phyloP scores from a whole-genome alignment of 768 basidiomycete genomes.

The Leucosporidium yakuticum region DNA sequence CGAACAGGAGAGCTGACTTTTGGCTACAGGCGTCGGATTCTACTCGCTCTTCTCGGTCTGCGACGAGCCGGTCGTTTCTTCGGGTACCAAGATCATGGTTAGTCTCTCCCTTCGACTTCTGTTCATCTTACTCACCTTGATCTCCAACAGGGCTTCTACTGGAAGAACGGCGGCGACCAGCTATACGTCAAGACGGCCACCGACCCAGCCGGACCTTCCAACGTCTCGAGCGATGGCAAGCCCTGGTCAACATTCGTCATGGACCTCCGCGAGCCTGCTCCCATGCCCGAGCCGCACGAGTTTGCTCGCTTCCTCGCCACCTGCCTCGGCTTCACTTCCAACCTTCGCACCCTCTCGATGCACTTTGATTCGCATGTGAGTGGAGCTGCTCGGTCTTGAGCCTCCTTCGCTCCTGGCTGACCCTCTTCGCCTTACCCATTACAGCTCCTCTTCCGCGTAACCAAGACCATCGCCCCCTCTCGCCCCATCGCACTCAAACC shows the following conservation, averaged over 20 bases:
- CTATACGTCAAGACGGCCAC: conserved; percentile 39
- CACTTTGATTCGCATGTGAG: conserved; percentile 65
- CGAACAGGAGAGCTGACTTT: conserved; percentile 1
- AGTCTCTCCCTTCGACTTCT: not conserved
- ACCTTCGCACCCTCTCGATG: conserved; percentile 67
- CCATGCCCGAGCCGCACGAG: conserved; percentile 74
- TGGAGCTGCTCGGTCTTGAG: conserved; percentile 9
- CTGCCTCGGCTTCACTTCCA: conserved; percentile 85
- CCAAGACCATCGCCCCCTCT: conserved; percentile 57
- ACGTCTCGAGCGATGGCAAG: conserved; percentile 38
- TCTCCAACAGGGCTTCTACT: conserved; percentile 57
- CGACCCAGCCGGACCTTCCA: conserved; percentile 26
- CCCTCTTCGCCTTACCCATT: not conserved
- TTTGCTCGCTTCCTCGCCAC: conserved; percentile 63
- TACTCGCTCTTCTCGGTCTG: conserved; percentile 39
- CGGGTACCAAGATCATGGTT: conserved; percentile 77
- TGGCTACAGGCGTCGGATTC: conserved; percentile 4
- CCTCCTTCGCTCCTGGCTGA: not conserved
- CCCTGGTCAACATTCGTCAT: conserved; percentile 87
- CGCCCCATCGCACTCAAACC: conserved; percentile 52
- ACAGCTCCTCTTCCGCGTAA: conserved; percentile 56
- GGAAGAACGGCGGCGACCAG: conserved; percentile 68
- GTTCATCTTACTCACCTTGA: not conserved
- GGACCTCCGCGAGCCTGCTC: conserved; percentile 69
- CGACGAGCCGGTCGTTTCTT: conserved; percentile 46